Base-by-base conservation (phyloP, 495 filamentous ascomycete genomes). In the Lepraria neglecta region DNA sequence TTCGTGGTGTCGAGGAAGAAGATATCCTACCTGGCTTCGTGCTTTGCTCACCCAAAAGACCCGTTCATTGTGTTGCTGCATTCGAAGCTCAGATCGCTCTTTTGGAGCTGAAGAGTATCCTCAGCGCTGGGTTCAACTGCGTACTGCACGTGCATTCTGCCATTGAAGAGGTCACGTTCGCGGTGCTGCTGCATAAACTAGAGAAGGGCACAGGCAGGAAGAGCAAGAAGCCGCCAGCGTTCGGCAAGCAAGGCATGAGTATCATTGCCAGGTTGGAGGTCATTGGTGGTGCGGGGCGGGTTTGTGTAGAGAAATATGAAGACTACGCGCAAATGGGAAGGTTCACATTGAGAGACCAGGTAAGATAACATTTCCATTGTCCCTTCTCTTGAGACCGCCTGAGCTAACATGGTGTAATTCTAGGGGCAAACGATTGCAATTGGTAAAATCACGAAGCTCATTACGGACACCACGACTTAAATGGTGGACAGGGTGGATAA, bases 71-170 rank as follows among this genome's bases (percentile, higher is more conserved):
- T 69, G 95, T 99, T 21, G 74, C 79, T 42, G 77, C 87, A 35
- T 99, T 99, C 65, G 94, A 99, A 75, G 94, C 94, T 9, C 95
- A 99, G 76, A 96, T 99, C 67, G 83, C 88, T 53, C 87, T 97
- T 52, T 75, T 99, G n/a, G 94, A 99, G 60, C 78, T 99, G 42
- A 96, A 96, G 84, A 88, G 76, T 69, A 99, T 99, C 17, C 80
- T 98, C 4, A 87, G 82, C 31, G 89, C 83, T 70, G 95, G 87
- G 72, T 97, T 89, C 82, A 95, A 86, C 77, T 97, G 82, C 71
- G 95, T 87, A 64, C 82, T 92, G 76, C 95, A 87, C 78, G 91
- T 90, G 50, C 91, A 87, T 71, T 89, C 91, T 17, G 92, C 92
- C 40, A 91, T 95, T 62, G 92, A 97, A 76, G 94, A 99, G 72